Percentiles rank a stretch among this genome's conserved stretches.
These are phyloP conservation scores for Dinochytrium kinnereticum DNA, from an alignment of 371 early-diverging fungal genomes.

Conservation along the genomic window DNA sequence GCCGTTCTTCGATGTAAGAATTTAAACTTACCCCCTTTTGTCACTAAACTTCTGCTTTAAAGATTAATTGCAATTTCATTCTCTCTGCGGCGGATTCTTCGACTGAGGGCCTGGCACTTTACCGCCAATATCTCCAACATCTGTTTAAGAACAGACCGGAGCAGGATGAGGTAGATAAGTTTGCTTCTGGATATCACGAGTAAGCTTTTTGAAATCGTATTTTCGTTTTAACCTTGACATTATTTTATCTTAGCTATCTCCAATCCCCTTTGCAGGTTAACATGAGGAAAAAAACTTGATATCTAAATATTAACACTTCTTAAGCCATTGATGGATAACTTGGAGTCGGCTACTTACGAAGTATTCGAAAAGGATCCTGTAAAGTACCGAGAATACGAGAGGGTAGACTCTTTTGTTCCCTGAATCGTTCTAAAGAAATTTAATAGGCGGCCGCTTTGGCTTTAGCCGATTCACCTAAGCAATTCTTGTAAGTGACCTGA, in stretches of 20 bases:
- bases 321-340: slow-evolving; percentile 90
- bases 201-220: slow-evolving; percentile 18
- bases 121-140: slow-evolving; percentile 70
- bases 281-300: neutral
- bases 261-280: slow-evolving; percentile 81
- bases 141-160: slow-evolving; percentile 69
- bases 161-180: slow-evolving; percentile 67
- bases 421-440: neutral
- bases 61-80: neutral
- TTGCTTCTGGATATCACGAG: slow-evolving; percentile 84
- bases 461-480: slow-evolving; percentile 1
- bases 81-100: neutral
- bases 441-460: slow-evolving; percentile 17
- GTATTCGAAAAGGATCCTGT: slow-evolving; percentile 91
- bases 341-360: slow-evolving; percentile 90
- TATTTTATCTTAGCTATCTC: slow-evolving; percentile 54
- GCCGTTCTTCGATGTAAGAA: slow-evolving; percentile 54
- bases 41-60: neutral
- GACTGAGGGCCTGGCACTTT: slow-evolving; percentile 29
- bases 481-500: neutral
- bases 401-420: slow-evolving; percentile 48
- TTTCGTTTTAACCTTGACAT: too few species aligned
- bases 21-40: neutral
- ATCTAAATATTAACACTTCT: slow-evolving; percentile 16
- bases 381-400: slow-evolving; percentile 90